Conservation (phyloP, 2,329 filamentous ascomycete genomes). For the Ophiostoma sp. region DNA sequence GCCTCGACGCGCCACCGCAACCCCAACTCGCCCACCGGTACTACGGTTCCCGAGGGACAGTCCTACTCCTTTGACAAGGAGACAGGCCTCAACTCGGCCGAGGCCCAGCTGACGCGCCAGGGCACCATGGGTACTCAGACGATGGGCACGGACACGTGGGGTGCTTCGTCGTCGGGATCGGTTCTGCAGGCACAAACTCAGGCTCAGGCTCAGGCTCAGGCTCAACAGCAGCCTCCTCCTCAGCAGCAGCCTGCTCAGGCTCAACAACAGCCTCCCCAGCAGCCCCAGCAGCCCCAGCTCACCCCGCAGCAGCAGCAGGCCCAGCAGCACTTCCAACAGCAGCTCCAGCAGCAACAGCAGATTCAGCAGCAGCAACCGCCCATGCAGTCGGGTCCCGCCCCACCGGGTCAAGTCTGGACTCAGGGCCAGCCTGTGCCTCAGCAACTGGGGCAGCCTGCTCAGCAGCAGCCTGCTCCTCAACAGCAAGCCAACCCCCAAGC, state of each 20-base stretch:
- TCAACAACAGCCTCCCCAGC: slow-evolving; percentile 10
- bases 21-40: slow-evolving; percentile 37
- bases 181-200: background rate
- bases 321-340: slow-evolving; percentile 16
- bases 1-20: slow-evolving; percentile 41
- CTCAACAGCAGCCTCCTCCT: background rate
- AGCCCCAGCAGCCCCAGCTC: slow-evolving; percentile 8
- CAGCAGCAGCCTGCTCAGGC: slow-evolving; percentile 15
- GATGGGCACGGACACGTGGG: background rate
- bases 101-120: slow-evolving; percentile 16
- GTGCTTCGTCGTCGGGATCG: background rate
- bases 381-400: background rate
- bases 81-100: slow-evolving; percentile 40
- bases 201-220: slow-evolving; percentile 20
- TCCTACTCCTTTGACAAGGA: slow-evolving; percentile 54
- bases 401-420: background rate
- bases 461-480: background rate
- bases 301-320: slow-evolving; percentile 14
- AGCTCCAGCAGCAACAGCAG: slow-evolving; percentile 16
- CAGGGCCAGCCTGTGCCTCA: background rate
- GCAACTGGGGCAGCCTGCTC: background rate
- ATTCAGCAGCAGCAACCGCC: slow-evolving; percentile 12
- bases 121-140: background rate
- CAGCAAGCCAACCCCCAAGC: background rate
- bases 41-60: slow-evolving; percentile 29